Percentiles rank a stretch among this genome's conserved stretches.
These are phyloP conservation scores for Pestalotiopsis sp. DNA, from an alignment of 2,329 filamentous ascomycete genomes.

Conservation along the genomic window DNA sequence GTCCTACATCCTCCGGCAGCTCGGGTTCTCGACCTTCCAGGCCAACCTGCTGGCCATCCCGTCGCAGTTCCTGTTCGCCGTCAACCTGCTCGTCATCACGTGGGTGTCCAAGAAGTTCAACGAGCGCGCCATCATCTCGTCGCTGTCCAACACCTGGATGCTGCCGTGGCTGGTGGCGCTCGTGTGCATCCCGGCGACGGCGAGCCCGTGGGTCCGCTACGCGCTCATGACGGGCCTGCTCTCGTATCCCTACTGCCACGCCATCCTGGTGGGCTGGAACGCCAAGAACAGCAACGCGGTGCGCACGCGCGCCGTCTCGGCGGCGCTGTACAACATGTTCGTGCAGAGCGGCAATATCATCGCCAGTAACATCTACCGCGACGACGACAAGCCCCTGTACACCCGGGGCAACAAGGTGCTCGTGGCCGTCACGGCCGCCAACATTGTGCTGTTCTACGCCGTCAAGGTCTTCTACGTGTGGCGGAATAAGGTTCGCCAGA, in stretches of 20 bases:
- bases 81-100: slow-evolving; percentile 30
- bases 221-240: slow-evolving; percentile 39
- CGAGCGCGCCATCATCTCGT: slow-evolving; percentile 45
- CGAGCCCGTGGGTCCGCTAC: slow-evolving; percentile 43
- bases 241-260: slow-evolving; percentile 50
- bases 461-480: slow-evolving; percentile 49
- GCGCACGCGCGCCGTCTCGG: slow-evolving; percentile 46
- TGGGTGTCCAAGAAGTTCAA: slow-evolving; percentile 30
- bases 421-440: slow-evolving; percentile 46
- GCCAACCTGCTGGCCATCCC: slow-evolving; percentile 66
- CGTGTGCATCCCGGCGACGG: slow-evolving; percentile 35
- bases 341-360: slow-evolving; percentile 45
- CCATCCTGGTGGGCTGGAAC: slow-evolving; percentile 48
- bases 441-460: slow-evolving; percentile 44
- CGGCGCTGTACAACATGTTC: slow-evolving; percentile 51
- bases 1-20: slow-evolving; percentile 55
- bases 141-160: slow-evolving; percentile 49
- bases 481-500: slow-evolving; percentile 44
- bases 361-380: slow-evolving; percentile 51
- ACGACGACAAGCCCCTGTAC: slow-evolving; percentile 55
- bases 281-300: slow-evolving; percentile 48
- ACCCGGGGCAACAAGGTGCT: slow-evolving; percentile 49
- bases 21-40: slow-evolving; percentile 62
- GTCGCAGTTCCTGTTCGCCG: slow-evolving; percentile 45
- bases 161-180: slow-evolving; percentile 48